Evolutionary conservation across 2,329 filamentous ascomycete genomes (phyloP), one percentile per base, ranked within the genome.

Genomic region (Juglanconis sp.): DNA sequence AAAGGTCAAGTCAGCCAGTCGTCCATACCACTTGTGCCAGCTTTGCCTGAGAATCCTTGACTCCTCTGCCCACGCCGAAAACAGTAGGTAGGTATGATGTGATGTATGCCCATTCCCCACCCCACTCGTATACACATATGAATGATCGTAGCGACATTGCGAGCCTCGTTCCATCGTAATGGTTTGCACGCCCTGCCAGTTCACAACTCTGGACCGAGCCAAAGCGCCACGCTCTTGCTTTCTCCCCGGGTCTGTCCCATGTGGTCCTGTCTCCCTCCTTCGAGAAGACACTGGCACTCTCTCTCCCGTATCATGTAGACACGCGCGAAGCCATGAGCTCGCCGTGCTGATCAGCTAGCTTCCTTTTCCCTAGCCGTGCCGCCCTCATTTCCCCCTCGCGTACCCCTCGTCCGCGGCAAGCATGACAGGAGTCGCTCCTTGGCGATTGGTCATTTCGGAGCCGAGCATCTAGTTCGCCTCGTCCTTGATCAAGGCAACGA

Each of bases 401-500:
- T 38, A 48, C 10, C 15, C 8, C 13, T 40, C 53, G 31, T 56
- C 34, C 8, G 4, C 40, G 30, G 6, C 17, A 36, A 49, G 30
- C 24, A 42, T 52, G 30, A 15, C 34, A 38, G 32, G 8, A 15
- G 49, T 11, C 24, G 17, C 9, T 3, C 24, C 17, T 36, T 15
- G 34, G 46, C 11, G n/a, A n/a, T 40, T 34, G 13, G 34, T 8
- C 34, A 32, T 30, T 13, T 30, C 32, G 30, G 36, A 48, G 44
- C 15, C n/a, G 24, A 52, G 48, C 44, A 35, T 53, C 59, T 88
- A 96, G 77, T 92, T 86, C 63, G 90, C 86, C 80, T 99, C 95
- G 77, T 98, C 95, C 72, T 90, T 88, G 81, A 99, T 99, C 65
- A 99, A 85, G 67, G 95, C 94, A 66, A 97, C 94, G 69, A 95